Base-by-base conservation (phyloP, 2,329 filamentous ascomycete species). In the Ramularia collo-cygni region DNA sequence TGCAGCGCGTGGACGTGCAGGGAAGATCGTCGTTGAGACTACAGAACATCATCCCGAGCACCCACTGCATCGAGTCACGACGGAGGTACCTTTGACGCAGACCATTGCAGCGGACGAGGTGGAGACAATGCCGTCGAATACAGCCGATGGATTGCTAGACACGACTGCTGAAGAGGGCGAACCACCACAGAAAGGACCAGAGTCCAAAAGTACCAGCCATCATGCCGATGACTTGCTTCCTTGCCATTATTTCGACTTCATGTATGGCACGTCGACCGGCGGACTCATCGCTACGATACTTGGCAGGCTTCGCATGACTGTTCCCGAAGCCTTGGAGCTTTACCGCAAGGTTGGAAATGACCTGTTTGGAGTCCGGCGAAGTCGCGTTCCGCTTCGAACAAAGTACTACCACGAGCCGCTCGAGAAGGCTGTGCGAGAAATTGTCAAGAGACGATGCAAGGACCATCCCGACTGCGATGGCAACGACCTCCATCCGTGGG, bases 181-280 rank as follows among this genome's bases (percentile, higher is more conserved):
- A n/a, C n/a, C n/a, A 24, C 39, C 30, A n/a, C 21, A 27, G 13
- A 33, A 14, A 4, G 44, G 27, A 8, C 37, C 46, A 5, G 28
- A 31, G 17, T 41, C 42, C n/a, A n/a, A n/a, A n/a, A n/a, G n/a
- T n/a, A 60, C 34, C 64, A 68, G 44, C 21, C 21, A 24, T 24
- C 21, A 24, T 10, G 21, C 6, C 6, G 59, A 67, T 33, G 62
- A 68, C 31, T 59, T 72, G 1, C 54, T 70, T 8, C 70, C 69
- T 41, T 71, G 68, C 42, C 67, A 73, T 45, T 73, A 72, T 53
- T 74, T 74, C 54, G 70, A 74, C 46, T 69, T 70, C 56, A 72
- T 73, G 61, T 72, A 70, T 39, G 70, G 70, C 15, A 73, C 70
- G 4, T 69, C 65, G 28, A 74, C 69, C 0, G 70, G 70, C n/a